These are phyloP conservation scores for Ceratobasidium sp. DNA, from an alignment of 1,284 basidiomycete genomes.

Conservation along the genomic window DNA sequence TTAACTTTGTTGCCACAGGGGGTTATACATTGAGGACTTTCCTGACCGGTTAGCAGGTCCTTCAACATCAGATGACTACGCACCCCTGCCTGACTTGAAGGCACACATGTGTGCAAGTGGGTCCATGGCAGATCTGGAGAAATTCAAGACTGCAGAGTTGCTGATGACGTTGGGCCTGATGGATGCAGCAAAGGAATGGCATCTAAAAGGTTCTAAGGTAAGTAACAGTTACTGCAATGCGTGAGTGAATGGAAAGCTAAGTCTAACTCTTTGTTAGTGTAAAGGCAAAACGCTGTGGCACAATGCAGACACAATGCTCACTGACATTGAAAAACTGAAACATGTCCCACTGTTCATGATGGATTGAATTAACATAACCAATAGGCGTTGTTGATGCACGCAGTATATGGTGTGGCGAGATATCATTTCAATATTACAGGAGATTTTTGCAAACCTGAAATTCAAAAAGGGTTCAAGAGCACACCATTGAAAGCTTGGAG, in stretches of 20 bases:
- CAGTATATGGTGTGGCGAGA: conserved; percentile 1
- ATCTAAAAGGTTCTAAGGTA: conserved; percentile 2
- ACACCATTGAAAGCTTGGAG: not conserved
- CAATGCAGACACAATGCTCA: not conserved
- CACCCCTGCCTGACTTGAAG: not conserved
- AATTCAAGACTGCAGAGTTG: not conserved
- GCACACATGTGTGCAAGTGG: not conserved
- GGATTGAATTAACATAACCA: not conserved
- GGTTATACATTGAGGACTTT: not conserved
- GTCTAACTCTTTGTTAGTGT: not conserved
- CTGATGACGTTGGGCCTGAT: not conserved
- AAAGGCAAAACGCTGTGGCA: not conserved
- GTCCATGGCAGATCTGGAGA: not conserved
- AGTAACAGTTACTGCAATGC: not conserved
- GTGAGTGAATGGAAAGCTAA: not conserved
- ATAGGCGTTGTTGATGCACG: not conserved
- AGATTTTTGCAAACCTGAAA: not conserved
- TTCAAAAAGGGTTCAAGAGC: not conserved
- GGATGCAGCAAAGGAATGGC: not conserved
- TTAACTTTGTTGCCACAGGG: not conserved
- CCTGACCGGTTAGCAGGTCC: conserved; percentile 1
- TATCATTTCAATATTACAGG: not conserved
- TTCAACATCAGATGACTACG: not conserved
- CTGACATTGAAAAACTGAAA: not conserved
- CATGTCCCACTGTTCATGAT: not conserved